These are phyloP conservation scores for Saccharomycopsis sp. DNA, from an alignment of 805 yeast species.

Conservation along the genomic window DNA sequence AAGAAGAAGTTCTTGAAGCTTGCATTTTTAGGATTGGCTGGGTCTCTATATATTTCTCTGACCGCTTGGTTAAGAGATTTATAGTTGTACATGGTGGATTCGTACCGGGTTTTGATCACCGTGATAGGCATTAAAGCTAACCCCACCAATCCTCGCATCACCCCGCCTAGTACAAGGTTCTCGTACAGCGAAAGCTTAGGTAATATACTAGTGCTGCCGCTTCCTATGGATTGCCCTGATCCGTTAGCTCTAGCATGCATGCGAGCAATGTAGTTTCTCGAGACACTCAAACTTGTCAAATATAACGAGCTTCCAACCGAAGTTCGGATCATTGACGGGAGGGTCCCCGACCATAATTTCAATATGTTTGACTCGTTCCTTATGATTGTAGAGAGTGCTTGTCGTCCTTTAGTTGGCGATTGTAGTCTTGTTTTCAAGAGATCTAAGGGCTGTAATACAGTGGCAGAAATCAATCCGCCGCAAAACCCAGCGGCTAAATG, in stretches of 20 bases:
- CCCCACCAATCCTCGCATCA: constrained; percentile 78
- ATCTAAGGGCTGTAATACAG: constrained; percentile 92
- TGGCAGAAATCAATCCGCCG: constrained; percentile 84
- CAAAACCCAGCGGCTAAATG: constrained; percentile 81
- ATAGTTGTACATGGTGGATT: constrained; percentile 71
- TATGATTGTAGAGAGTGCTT: background rate
- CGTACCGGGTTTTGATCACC: constrained; percentile 80
- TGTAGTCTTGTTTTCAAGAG: constrained; percentile 90
- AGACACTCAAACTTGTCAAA: constrained; percentile 59
- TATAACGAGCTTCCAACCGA: constrained; percentile 88
- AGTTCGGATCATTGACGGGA: constrained; percentile 85
- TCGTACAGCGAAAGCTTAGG: constrained; percentile 68
- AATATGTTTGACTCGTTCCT: background rate
- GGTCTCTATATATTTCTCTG: constrained; percentile 39
- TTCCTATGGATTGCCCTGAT: constrained; percentile 3
- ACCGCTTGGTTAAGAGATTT: constrained; percentile 56
- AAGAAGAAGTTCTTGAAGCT: constrained; percentile 69
- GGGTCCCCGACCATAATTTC: constrained; percentile 82
- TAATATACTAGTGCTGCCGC: constrained; percentile 35
- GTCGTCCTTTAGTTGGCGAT: constrained; percentile 57
- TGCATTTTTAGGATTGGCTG: constrained; percentile 27
- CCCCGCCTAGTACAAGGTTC: constrained; percentile 70
- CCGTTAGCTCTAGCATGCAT: background rate
- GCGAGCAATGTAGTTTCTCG: constrained; percentile 46
- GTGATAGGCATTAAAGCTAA: constrained; percentile 92